Percentiles rank a stretch among this genome's conserved stretches.
These are phyloP conservation scores for Amoebophrya sp. DNA, from an alignment of 169 alveolate genomes.

Conservation along the genomic window DNA sequence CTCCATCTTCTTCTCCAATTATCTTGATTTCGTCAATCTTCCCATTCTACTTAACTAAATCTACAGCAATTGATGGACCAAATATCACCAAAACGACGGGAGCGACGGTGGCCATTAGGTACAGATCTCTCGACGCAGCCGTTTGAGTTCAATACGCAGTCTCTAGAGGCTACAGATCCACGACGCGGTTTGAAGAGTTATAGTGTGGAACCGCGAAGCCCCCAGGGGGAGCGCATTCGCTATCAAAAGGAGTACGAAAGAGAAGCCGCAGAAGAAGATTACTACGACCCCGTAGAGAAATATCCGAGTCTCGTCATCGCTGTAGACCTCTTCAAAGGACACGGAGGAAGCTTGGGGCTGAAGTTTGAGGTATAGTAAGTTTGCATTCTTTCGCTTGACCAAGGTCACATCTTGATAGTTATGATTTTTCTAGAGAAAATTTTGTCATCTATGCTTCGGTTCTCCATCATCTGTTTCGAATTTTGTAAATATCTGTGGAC, in stretches of 20 bases:
- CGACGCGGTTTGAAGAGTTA: neutral
- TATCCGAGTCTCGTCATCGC: neutral
- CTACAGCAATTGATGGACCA: too few species aligned
- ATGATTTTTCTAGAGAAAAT: too few species aligned
- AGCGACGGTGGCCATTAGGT: too few species aligned
- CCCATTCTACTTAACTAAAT: too few species aligned
- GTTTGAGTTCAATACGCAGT: neutral
- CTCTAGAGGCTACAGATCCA: neutral
- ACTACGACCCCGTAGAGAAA: neutral
- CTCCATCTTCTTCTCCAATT: too few species aligned
- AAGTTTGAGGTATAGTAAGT: neutral
- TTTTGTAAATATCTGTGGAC: too few species aligned
- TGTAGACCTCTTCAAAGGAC: neutral
- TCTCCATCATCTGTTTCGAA: too few species aligned
- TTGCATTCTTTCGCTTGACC: too few species aligned
- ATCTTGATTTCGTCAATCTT: too few species aligned
- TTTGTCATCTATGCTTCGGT: too few species aligned
- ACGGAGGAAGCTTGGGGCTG: neutral
- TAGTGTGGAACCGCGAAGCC: neutral
- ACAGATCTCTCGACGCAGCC: neutral
- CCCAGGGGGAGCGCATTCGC: neutral
- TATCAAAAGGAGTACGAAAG: neutral
- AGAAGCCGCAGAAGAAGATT: neutral
- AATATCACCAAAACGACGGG: too few species aligned
- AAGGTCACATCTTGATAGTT: too few species aligned